These are phyloP conservation scores for Nannochloropsis salina DNA, from an alignment of 108 stramenopile species.

Conservation along the genomic window DNA sequence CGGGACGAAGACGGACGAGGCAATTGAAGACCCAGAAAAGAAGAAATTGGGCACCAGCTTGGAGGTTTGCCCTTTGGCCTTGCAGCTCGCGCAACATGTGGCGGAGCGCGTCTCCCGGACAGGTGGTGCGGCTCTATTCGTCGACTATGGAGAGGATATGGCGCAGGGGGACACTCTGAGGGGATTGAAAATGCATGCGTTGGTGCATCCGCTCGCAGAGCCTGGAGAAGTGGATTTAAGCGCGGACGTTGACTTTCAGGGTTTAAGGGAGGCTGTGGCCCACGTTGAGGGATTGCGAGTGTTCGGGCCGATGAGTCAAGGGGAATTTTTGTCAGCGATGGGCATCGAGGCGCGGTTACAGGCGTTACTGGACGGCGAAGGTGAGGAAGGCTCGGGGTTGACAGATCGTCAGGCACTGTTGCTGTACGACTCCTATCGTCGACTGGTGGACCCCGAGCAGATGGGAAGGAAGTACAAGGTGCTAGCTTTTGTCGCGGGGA, in stretches of 20 bases:
- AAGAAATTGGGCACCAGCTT: conserved; percentile 65
- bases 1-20: conserved; percentile 14
- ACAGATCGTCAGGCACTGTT: conserved; percentile 8
- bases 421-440: conserved; percentile 62
- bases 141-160: conserved; percentile 91
- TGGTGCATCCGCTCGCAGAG: conserved; percentile 67
- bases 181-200: conserved; percentile 75
- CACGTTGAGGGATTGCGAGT: conserved; percentile 49
- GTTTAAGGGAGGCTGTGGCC: conserved; percentile 30
- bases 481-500: conserved; percentile 28
- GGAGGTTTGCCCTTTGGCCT: conserved; percentile 86
- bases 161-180: conserved; percentile 72
- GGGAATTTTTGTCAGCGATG: conserved; percentile 79
- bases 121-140: conserved; percentile 79
- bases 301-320: conserved; percentile 80
- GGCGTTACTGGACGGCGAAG: conserved; percentile 59
- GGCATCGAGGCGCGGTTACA: conserved; percentile 75
- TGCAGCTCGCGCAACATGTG: conserved; percentile 75
- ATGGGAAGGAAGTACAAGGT: conserved; percentile 71
- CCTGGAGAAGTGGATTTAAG: conserved; percentile 90
- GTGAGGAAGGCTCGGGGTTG: not conserved
- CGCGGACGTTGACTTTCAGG: conserved; percentile 90
- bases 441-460: conserved; percentile 73
- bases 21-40: conserved; percentile 20
- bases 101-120: conserved; percentile 62